A percentile compares a stretch with the other conserved stretches of the same genome.
phyloP scores from a whole-genome alignment of 768 basidiomycete genomes.

The Suillus subluteus region DNA sequence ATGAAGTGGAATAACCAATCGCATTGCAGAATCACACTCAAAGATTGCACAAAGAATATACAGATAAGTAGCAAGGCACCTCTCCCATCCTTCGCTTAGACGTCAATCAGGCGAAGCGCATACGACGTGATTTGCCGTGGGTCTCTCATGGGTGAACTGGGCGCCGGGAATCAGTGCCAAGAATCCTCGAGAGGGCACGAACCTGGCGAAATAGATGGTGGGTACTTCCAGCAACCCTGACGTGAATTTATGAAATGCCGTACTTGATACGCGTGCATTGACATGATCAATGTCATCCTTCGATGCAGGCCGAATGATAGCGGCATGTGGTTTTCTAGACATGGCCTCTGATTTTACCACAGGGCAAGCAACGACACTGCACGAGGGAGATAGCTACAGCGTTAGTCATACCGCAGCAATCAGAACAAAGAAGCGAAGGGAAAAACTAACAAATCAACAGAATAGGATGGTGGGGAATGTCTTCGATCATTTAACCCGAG shows the following conservation, averaged over 20 bases:
- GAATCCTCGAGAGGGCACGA: conserved; percentile 24
- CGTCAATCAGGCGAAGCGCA: conserved; percentile 8
- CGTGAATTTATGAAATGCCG: conserved; percentile 21
- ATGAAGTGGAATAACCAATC: too few species aligned
- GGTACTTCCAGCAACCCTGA: conserved; percentile 16
- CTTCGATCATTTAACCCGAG: conserved; percentile 15
- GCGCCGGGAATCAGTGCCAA: conserved; percentile 11
- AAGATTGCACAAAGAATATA: neutral
- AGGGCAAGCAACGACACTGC: conserved; percentile 58
- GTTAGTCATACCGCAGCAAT: conserved; percentile 21
- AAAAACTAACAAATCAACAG: conserved; percentile 13
- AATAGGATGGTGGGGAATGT: conserved; percentile 22
- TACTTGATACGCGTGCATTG: conserved; percentile 10
- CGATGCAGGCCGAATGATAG: conserved; percentile 42
- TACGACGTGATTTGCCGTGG: neutral
- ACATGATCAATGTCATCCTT: conserved; percentile 15
- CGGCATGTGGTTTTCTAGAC: conserved; percentile 62
- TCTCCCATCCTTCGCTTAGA: conserved; percentile 13
- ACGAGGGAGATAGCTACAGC: conserved; percentile 15
- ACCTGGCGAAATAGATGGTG: conserved; percentile 17
- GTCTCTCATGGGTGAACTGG: conserved; percentile 2
- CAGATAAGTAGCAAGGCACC: neutral
- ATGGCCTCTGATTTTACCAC: conserved; percentile 58
- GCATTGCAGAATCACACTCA: neutral
- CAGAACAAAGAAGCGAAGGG: conserved; percentile 17